Conservation (phyloP, 2,329 filamentous ascomycete species). For the Raffaelea albimanens region DNA sequence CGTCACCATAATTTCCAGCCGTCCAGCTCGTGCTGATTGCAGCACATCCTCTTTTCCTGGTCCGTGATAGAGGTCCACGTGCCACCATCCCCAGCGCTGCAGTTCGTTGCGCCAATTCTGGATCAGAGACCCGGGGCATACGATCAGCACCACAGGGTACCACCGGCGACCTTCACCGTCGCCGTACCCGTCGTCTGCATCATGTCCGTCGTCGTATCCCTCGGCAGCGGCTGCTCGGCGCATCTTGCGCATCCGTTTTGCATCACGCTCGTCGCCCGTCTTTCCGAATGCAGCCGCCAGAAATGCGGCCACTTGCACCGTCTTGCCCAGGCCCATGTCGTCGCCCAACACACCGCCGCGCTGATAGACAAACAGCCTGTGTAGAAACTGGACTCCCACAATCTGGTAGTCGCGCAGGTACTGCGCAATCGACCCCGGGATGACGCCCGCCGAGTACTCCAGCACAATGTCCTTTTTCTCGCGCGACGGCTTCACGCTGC, state of each 20-base stretch:
- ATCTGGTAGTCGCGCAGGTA: constrained; percentile 91
- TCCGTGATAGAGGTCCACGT: constrained; percentile 74
- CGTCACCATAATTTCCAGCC: constrained; percentile 84
- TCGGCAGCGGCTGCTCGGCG: constrained; percentile 35
- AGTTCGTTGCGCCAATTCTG: constrained; percentile 88
- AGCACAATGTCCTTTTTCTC: constrained; percentile 68
- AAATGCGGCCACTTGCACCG: constrained; percentile 90
- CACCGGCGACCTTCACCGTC: constrained; percentile 37
- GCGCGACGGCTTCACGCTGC: constrained; percentile 52
- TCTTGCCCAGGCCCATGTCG: constrained; percentile 97
- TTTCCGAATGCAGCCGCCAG: constrained; percentile 89
- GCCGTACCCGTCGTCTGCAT: constrained; percentile 20
- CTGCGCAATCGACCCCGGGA: constrained; percentile 83
- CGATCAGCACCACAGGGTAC: constrained; percentile 77
- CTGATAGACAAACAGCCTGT: constrained; percentile 84
- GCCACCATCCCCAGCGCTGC: constrained; percentile 91
- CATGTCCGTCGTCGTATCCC: no score
- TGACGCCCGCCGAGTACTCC: constrained; percentile 64
- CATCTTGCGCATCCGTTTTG: constrained; percentile 80
- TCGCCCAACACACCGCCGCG: constrained; percentile 86
- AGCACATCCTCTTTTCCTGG: constrained; percentile 58
- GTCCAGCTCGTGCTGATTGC: constrained; percentile 62
- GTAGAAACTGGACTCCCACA: constrained; percentile 73
- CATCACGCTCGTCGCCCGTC: constrained; percentile 77
- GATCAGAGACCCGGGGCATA: constrained; percentile 83